A percentile compares a stretch with the other conserved stretches of the same genome.
Conservation (phyloP, 2,329 filamentous ascomycete genomes). For the Ophiostoma sp. region DNA sequence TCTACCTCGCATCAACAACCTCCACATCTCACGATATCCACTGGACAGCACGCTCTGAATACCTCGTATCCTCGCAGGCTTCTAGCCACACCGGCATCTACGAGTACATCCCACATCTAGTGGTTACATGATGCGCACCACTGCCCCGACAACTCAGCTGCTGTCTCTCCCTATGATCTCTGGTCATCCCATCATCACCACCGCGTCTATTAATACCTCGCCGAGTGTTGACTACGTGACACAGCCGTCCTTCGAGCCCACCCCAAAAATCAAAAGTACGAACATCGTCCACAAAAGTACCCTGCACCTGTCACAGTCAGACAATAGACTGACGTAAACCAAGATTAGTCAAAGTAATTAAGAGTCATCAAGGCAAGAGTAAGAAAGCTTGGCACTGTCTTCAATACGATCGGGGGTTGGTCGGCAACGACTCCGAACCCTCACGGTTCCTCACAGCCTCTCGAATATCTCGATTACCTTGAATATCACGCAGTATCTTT, state of each 20-base stretch:
- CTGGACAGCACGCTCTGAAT: neutral
- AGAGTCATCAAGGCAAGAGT: neutral
- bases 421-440: neutral
- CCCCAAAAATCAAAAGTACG: neutral
- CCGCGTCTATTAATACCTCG: neutral
- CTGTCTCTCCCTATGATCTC: neutral
- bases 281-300: neutral
- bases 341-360: neutral
- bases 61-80: neutral
- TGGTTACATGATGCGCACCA: neutral
- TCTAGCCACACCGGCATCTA: neutral
- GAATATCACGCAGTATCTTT: neutral
- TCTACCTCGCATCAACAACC: no score
- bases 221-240: neutral
- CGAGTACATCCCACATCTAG: neutral
- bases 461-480: neutral
- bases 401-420: constrained; percentile 1
- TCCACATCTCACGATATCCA: no score
- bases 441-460: neutral
- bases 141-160: neutral
- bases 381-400: neutral
- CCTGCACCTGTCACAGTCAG: neutral
- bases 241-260: neutral
- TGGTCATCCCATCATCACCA: neutral
- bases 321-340: neutral